phyloP scores from a whole-genome alignment of 148 eudicot genomes.

The Rhododendron vialii region DNA sequence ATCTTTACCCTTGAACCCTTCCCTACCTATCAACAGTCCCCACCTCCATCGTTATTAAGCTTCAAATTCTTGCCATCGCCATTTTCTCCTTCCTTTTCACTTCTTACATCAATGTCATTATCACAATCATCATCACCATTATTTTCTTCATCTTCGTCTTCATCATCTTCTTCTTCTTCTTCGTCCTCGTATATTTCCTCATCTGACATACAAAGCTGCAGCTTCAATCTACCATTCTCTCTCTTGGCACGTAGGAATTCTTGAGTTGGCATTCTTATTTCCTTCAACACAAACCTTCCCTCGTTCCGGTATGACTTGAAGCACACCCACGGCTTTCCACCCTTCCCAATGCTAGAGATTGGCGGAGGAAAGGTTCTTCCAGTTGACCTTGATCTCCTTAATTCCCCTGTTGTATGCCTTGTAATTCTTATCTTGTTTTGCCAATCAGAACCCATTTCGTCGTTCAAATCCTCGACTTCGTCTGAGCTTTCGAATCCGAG shows the following conservation, averaged over 20 bases:
- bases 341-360: slow-evolving; percentile 65
- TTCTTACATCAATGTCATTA: not conserved
- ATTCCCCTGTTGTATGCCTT: slow-evolving; percentile 1
- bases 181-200: slow-evolving; percentile 26
- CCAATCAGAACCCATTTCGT: slow-evolving; percentile 4
- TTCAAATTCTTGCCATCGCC: not conserved
- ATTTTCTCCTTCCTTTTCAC: not conserved
- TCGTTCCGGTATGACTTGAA: slow-evolving; percentile 56
- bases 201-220: slow-evolving; percentile 46
- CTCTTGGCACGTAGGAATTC: slow-evolving; percentile 66
- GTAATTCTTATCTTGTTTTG: not conserved
- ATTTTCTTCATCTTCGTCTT: slow-evolving; percentile 6
- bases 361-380: slow-evolving; percentile 69
- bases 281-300: slow-evolving; percentile 73
- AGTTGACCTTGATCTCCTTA: slow-evolving; percentile 31
- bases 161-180: slow-evolving; percentile 11
- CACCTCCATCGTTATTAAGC: not conserved
- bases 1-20: not conserved
- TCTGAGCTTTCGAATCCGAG: slow-evolving; percentile 84
- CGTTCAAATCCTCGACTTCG: slow-evolving; percentile 50
- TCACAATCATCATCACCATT: not conserved
- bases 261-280: slow-evolving; percentile 51
- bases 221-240: slow-evolving; percentile 69
- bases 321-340: slow-evolving; percentile 65
- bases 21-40: not conserved